Percentiles rank a stretch among this genome's conserved stretches.
Conservation (phyloP, 2,329 filamentous ascomycete species). For the Colletotrichum spaethianum region DNA sequence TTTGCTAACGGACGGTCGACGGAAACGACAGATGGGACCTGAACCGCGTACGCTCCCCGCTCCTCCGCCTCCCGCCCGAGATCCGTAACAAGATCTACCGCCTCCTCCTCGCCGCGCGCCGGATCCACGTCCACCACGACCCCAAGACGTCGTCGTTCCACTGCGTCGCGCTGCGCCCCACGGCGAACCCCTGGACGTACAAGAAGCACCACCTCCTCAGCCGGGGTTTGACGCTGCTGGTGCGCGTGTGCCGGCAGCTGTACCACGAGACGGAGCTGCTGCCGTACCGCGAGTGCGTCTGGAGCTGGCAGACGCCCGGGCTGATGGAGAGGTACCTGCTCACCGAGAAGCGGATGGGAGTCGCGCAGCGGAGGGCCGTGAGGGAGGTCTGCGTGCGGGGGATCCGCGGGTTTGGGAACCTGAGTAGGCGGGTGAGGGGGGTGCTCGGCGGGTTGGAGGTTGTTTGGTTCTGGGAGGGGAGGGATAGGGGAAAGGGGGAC, state of each 20-base stretch:
- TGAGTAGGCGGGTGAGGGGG: slow-evolving; percentile 47
- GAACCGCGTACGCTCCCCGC: slow-evolving; percentile 24
- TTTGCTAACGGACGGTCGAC: not conserved
- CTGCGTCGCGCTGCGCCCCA: slow-evolving; percentile 46
- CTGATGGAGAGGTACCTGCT: slow-evolving; percentile 53
- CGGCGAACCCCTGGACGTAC: slow-evolving; percentile 49
- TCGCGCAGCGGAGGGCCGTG: slow-evolving; percentile 50
- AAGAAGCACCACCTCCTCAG: not conserved
- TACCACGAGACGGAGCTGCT: slow-evolving; percentile 53
- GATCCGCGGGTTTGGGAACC: slow-evolving; percentile 39
- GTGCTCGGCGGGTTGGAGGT: slow-evolving; percentile 49
- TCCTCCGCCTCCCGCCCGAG: slow-evolving; percentile 47
- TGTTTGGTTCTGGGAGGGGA: slow-evolving; percentile 38
- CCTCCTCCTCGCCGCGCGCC: slow-evolving; percentile 43
- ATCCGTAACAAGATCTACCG: slow-evolving; percentile 46
- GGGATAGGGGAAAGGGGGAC: not conserved
- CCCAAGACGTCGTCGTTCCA: slow-evolving; percentile 47
- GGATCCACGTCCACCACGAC: slow-evolving; percentile 44
- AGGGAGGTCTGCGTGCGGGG: slow-evolving; percentile 46
- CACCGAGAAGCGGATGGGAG: slow-evolving; percentile 49
- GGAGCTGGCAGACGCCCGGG: slow-evolving; percentile 50
- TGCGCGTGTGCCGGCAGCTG: slow-evolving; percentile 53
- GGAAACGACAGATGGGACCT: slow-evolving; percentile 31
- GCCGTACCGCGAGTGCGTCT: slow-evolving; percentile 52
- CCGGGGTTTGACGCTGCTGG: slow-evolving; percentile 50